Conservation (phyloP, 2,329 filamentous ascomycete species). For the Colletotrichum lindemuthianum region DNA sequence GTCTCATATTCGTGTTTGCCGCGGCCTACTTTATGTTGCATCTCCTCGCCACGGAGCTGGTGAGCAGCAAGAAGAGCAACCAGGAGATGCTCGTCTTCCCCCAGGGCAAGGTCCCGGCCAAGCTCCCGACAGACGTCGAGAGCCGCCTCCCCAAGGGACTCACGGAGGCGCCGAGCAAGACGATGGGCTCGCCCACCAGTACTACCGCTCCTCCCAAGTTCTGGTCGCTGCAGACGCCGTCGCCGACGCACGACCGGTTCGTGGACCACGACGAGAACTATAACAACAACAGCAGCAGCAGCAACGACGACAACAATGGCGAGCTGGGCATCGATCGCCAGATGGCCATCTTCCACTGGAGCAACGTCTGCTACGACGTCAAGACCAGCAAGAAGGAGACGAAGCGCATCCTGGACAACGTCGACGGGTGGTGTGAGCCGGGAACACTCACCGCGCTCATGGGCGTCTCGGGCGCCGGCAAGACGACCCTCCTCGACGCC, state of each 20-base stretch:
- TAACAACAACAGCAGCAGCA: too few relatives aligned
- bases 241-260: neutral
- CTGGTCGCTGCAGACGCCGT: neutral
- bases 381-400: slow-evolving; percentile 70
- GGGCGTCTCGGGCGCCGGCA: slow-evolving; percentile 79
- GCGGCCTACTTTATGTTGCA: slow-evolving; percentile 15
- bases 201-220: neutral
- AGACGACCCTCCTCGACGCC: slow-evolving; percentile 79
- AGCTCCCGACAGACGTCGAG: slow-evolving; percentile 9
- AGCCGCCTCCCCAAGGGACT: slow-evolving; percentile 20
- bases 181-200: neutral
- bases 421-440: slow-evolving; percentile 80
- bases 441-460: slow-evolving; percentile 78
- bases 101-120: slow-evolving; percentile 5
- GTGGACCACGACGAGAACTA: neutral
- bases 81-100: slow-evolving; percentile 33
- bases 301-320: slow-evolving; percentile 35
- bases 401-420: slow-evolving; percentile 74
- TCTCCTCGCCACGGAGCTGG: slow-evolving; percentile 25
- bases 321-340: slow-evolving; percentile 49
- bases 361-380: slow-evolving; percentile 78
- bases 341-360: slow-evolving; percentile 77
- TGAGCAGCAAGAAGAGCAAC: slow-evolving; percentile 23
- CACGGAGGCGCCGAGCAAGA: slow-evolving; percentile 15
- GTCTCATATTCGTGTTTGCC: slow-evolving; percentile 24